Conservation (phyloP, 441 rosid genomes). For the Populus trichocarpa region DNA sequence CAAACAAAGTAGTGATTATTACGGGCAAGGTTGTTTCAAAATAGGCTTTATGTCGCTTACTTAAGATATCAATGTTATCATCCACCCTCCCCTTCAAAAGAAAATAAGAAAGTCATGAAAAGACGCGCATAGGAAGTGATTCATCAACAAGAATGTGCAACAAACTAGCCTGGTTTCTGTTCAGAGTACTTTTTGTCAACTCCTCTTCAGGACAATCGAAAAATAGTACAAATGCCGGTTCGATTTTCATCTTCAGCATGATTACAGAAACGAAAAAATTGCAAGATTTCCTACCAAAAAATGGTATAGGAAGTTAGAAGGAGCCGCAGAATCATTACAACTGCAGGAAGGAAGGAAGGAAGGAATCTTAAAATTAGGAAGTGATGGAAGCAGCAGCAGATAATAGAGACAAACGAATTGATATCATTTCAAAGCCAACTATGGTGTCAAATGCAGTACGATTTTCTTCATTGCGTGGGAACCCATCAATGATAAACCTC, state of each 20-base stretch:
- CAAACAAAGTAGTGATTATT: constrained; percentile 23
- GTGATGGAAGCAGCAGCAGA: neutral
- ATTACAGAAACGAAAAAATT: neutral
- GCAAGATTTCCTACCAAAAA: neutral
- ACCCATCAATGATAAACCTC: constrained; percentile 51
- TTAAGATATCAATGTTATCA: constrained; percentile 50
- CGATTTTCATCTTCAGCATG: constrained; percentile 40
- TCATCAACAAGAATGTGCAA: neutral
- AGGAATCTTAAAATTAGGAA: neutral
- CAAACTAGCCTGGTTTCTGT: constrained; percentile 40
- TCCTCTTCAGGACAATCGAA: constrained; percentile 58
- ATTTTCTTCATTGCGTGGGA: constrained; percentile 59
- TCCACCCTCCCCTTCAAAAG: constrained; percentile 45
- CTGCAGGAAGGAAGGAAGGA: too few relatives aligned
- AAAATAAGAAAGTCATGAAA: neutral
- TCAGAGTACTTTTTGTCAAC: constrained; percentile 42
- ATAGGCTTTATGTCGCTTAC: constrained; percentile 47
- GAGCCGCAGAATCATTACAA: neutral
- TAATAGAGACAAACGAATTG: neutral
- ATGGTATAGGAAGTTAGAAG: neutral
- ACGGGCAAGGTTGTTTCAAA: constrained; percentile 45
- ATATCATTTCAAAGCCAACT: constrained; percentile 18
- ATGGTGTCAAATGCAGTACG: constrained; percentile 43
- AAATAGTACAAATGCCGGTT: constrained; percentile 43
- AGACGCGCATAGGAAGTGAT: too few relatives aligned